Conservation (phyloP, 2,329 filamentous ascomycete species). For the Colletotrichum sp. region DNA sequence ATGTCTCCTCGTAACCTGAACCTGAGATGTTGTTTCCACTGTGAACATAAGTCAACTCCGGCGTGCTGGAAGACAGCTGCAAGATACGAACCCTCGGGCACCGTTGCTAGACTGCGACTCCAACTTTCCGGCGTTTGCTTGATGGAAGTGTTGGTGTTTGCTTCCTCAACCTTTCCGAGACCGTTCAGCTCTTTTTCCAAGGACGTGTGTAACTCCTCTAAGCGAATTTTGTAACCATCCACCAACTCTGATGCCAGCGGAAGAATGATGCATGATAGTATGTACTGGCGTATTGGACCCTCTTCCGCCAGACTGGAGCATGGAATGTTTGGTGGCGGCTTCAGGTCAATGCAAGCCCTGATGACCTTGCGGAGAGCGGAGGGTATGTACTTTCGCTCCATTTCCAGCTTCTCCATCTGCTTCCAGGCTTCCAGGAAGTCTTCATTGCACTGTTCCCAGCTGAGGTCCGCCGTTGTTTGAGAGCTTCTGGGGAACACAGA, state of each 20-base stretch:
- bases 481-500: not conserved
- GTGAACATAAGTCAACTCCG: not conserved
- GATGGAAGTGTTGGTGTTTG: accelerated
- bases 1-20: accelerated
- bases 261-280: not conserved
- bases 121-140: not conserved
- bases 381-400: not conserved
- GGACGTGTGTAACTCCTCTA: not conserved
- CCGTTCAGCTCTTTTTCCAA: not conserved
- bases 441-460: not conserved
- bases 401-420: not conserved
- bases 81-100: not conserved
- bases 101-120: accelerated
- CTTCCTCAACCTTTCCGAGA: accelerated
- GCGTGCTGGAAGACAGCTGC: not conserved
- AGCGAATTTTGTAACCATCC: not conserved
- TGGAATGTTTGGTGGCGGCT: not conserved
- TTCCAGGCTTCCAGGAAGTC: not conserved
- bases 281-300: not conserved
- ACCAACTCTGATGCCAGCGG: not conserved
- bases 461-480: accelerated
- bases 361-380: not conserved
- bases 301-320: not conserved
- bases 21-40: accelerated
- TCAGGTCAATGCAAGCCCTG: not conserved